Conservation (phyloP, 164 flowering plant species). For the Vitis riparia region DNA sequence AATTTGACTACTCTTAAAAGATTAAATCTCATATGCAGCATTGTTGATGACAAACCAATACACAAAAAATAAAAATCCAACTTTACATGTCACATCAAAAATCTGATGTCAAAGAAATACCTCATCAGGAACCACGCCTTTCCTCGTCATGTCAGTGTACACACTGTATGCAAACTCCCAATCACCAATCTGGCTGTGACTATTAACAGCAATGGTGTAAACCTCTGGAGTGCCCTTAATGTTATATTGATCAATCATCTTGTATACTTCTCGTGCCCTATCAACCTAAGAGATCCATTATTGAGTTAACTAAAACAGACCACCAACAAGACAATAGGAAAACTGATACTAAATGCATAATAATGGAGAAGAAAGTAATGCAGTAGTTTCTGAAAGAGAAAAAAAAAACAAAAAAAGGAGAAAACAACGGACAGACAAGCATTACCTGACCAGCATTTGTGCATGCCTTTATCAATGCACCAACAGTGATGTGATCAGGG, state of each 20-base stretch:
- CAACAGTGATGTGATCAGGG: conserved; percentile 91
- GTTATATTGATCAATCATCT: conserved; percentile 71
- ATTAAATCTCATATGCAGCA: too few species aligned
- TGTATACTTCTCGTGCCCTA: conserved; percentile 79
- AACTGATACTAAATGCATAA: neutral
- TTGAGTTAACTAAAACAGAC: neutral
- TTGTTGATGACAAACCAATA: neutral
- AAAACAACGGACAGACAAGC: neutral
- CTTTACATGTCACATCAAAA: neutral
- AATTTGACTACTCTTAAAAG: too few species aligned
- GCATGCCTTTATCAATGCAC: conserved; percentile 90
- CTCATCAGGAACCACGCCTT: conserved; percentile 89
- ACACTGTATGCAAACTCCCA: conserved; percentile 77
- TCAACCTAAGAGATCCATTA: conserved; percentile 52
- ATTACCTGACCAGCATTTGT: conserved; percentile 81
- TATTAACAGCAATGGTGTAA: conserved; percentile 88
- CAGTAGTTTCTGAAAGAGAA: neutral
- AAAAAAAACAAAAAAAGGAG: neutral
- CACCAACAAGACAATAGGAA: neutral
- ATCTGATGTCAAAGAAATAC: conserved; percentile 28
- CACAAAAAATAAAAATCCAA: neutral
- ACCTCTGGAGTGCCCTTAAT: conserved; percentile 93
- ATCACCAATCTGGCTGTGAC: conserved; percentile 85
- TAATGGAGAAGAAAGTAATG: neutral
- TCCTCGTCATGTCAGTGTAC: conserved; percentile 71